These are phyloP conservation scores for Suillus subaureus DNA, from an alignment of 768 basidiomycete genomes.

Conservation along the genomic window DNA sequence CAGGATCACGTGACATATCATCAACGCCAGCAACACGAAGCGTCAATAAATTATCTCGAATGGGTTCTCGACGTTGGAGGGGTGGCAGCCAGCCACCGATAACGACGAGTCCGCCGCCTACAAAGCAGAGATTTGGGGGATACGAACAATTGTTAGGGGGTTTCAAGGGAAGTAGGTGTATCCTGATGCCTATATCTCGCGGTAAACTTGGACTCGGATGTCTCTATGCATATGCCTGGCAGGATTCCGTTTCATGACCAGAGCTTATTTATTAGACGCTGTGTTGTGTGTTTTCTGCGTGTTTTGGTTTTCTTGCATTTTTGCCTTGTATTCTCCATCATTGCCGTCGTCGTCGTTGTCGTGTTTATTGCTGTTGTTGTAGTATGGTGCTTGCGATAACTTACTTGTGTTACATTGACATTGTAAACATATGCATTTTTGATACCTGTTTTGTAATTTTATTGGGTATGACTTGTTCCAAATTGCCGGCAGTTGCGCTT, in stretches of 20 bases:
- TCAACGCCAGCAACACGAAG: conserved; percentile 46
- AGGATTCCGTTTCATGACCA: background rate
- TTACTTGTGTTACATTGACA: conserved; percentile 1
- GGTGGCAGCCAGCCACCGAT: conserved; percentile 32
- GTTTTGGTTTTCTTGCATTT: conserved; percentile 10
- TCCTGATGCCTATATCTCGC: background rate
- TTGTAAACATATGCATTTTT: conserved; percentile 9
- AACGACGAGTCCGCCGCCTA: conserved; percentile 31
- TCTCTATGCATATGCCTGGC: background rate
- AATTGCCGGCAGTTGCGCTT: no score
- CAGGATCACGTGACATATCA: background rate
- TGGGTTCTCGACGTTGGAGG: conserved; percentile 65
- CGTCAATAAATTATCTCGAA: conserved; percentile 69
- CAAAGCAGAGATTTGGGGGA: conserved; percentile 45
- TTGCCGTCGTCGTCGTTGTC: background rate
- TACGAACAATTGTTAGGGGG: conserved; percentile 52
- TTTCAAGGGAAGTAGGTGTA: conserved; percentile 35
- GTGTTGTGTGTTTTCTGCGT: background rate
- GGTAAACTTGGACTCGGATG: background rate
- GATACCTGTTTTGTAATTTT: conserved; percentile 7
- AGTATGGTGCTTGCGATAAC: conserved; percentile 4
- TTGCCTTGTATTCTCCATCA: background rate
- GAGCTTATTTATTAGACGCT: conserved; percentile 1
- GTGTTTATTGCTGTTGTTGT: background rate
- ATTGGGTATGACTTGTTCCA: background rate